Evolutionary conservation across 1,284 basidiomycete species (phyloP), one percentile per base, ranked within the genome.

Genomic region (Pseudozyma sp.): DNA sequence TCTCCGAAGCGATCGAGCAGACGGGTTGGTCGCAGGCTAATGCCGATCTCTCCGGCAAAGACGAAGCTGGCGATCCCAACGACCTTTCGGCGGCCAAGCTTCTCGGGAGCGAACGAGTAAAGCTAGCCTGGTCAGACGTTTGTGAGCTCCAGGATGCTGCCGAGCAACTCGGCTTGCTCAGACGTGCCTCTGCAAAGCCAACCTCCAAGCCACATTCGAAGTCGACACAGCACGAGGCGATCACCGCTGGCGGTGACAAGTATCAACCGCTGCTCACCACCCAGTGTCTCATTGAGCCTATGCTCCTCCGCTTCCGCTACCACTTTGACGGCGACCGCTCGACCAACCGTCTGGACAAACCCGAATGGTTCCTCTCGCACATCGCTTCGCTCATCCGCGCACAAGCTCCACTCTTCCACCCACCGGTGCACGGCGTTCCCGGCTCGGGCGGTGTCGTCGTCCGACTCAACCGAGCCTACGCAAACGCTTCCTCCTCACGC

Each of bases 331-430:
- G 92, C 0, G 87, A 89, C 13, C 88, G 93, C 37, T 89, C 90
- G 68, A 99, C 96, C 0, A 99, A 97, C 84, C 88, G 94, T 49
- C 85, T 96, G 7, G 96, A 98, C 86, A 99, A 79, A 92, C 96
- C 96, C 0, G 97, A 98, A 85, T 99, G 96, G 94, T 97, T 93
- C 78, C 92, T 99, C 78, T 91, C 93, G 3, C 93, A 97, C 84
- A 88, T 98, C 16, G 87, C 93, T 31, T 93, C 97, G 78, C 74
- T 84, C 10, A 50, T 84, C n/a, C 66, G 61, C 13, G 49, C 75
- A 9, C 76, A 81, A 88, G 35, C 75, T 87, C 89, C 37, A 81
- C 87, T 19, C 93, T 97, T 85, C 89, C 94, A 87, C 88, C 92
- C 62, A 85, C 55, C 64, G 13, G 7, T 14, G 0, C 70, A 59